Base-by-base conservation (phyloP, 2,329 filamentous ascomycete genomes). In the Pyrenophora graminea region DNA sequence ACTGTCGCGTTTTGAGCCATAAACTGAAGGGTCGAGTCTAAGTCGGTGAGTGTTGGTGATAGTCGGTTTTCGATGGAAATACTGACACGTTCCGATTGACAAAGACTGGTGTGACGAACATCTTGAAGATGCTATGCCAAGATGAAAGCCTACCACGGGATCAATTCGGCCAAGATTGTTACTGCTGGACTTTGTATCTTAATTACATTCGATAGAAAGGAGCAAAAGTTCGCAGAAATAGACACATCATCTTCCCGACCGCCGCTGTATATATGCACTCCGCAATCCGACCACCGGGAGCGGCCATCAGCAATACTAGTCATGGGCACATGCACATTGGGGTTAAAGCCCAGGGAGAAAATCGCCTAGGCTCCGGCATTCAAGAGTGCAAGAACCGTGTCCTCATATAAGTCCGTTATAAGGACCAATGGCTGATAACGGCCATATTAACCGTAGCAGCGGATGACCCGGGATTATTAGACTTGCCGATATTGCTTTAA, bases 401-500 rank as follows among this genome's bases (percentile, higher is more conserved):
- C 56, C 50, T 55, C 54, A 66, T 47, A 64, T 66, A 61, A 53
- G 46, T 25, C 39, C 39, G 38, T 56, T 12, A 31, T 38, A 38
- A 19, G 25, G 39, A 38, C 63, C 59, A 67, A 64, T 64, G 38
- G 47, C 21, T 13, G 10, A 6, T 6, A 12, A 4, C 3, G 17
- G 3, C 38, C 55, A 61, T 34, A 66, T 62, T 63, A 49, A 13
- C 40, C 52, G 51, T 56, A 55, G 61, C 56, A 34, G 15, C 46
- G 33, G 56, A 41, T 62, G 60, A 61, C 51, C 49, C 44, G 34
- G 49, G 45, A 49, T 54, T 39, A 41, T 31, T 30, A 43, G 39
- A 42, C 57, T 58, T 62, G 62, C 63, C 56, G 64, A 68, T 66
- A 66, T 58, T 62, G 57, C 34, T 48, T 30, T 54, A 54, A 59